A percentile compares a stretch with the other conserved stretches of the same genome.
Conservation (phyloP, 768 basidiomycete genomes). For the Panaeolus papilionaceus region DNA sequence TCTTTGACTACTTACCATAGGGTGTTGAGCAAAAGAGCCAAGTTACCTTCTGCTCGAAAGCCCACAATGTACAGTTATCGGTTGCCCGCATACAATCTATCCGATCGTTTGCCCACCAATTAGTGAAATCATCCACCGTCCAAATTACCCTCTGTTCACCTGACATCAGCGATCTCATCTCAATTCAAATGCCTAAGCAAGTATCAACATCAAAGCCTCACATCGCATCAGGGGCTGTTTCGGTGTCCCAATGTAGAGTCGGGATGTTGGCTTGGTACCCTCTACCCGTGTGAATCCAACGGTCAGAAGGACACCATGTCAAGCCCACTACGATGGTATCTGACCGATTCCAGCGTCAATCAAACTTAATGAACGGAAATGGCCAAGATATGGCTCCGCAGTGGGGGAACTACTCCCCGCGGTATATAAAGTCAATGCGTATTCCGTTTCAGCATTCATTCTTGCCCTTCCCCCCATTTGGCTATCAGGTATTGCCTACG, state of each 20-base stretch:
- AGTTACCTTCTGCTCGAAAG: neutral
- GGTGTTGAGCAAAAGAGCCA: neutral
- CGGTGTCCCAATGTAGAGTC: neutral
- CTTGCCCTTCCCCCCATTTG: constrained; percentile 3
- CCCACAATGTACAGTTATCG: neutral
- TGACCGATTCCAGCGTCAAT: constrained; percentile 11
- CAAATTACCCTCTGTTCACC: neutral
- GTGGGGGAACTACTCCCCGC: neutral
- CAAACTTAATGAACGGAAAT: constrained; percentile 5
- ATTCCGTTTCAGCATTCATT: neutral
- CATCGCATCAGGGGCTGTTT: neutral
- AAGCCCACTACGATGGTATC: neutral
- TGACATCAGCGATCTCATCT: neutral
- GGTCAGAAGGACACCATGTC: neutral
- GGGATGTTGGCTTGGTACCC: neutral
- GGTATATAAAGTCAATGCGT: neutral
- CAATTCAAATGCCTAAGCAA: neutral
- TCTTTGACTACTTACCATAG: neutral
- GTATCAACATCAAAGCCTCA: constrained; percentile 5
- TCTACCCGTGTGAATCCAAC: constrained; percentile 1
- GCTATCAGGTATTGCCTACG: constrained; percentile 13
- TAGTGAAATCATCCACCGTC: neutral
- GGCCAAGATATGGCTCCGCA: constrained; percentile 1
- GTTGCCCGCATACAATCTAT: neutral
- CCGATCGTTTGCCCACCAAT: neutral